phyloP scores from a whole-genome alignment of 164 flowering plant genomes.

The Amborella trichopoda region DNA sequence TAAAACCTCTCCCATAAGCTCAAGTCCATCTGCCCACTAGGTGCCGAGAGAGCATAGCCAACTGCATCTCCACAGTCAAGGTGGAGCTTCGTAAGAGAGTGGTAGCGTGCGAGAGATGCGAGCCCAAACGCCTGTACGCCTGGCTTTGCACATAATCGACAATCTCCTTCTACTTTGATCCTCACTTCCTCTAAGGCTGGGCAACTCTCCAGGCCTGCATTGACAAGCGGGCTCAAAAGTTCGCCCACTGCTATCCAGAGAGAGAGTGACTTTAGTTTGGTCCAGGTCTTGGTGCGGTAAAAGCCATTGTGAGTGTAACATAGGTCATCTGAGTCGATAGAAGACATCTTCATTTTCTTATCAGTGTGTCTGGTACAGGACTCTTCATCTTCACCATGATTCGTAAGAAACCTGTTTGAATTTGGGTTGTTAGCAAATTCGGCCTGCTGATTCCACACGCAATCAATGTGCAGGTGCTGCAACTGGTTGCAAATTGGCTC shows the following conservation, averaged over 20 bases:
- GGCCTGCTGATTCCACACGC: constrained; percentile 52
- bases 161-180: constrained; percentile 85
- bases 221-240: constrained; percentile 39
- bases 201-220: constrained; percentile 62
- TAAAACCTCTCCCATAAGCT: constrained; percentile 91
- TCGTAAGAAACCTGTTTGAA: too few species aligned
- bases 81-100: constrained; percentile 54
- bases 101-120: constrained; percentile 31
- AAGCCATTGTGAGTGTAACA: too few species aligned
- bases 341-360: too few species aligned
- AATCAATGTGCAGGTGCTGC: constrained; percentile 63
- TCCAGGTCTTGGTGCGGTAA: constrained; percentile 40
- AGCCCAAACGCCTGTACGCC: constrained; percentile 45
- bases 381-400: too few species aligned
- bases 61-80: constrained; percentile 69
- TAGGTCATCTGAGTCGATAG: too few species aligned
- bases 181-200: constrained; percentile 63
- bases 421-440: too few species aligned
- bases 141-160: constrained; percentile 45
- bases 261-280: constrained; percentile 37
- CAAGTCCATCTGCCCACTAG: constrained; percentile 84
- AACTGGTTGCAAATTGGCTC: constrained; percentile 58
- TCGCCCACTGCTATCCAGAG: constrained; percentile 83
- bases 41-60: constrained; percentile 80
- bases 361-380: too few species aligned